Evolutionary conservation across 805 yeast genomes (phyloP).

Genomic region (Kurtzmaniella fragi): DNA sequence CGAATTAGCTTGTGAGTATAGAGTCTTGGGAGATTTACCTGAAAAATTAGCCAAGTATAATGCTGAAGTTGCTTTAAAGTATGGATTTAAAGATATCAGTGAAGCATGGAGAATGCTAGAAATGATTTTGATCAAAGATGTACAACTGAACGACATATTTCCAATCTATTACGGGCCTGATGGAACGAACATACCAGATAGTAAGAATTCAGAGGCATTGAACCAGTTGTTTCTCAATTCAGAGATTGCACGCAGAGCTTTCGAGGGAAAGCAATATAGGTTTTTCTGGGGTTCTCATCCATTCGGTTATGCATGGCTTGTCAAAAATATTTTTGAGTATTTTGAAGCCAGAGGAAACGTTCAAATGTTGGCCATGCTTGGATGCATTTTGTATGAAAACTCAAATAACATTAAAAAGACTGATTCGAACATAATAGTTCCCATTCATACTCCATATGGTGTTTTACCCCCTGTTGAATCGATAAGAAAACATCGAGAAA

Average conservation of each 20-base stretch:
- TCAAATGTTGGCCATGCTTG: slow-evolving; percentile 87
- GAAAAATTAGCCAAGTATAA: slow-evolving; percentile 64
- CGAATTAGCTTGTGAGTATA: slow-evolving; percentile 64
- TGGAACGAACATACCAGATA: slow-evolving; percentile 3
- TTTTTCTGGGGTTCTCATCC: slow-evolving; percentile 82
- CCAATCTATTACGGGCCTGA: slow-evolving; percentile 6
- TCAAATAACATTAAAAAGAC: slow-evolving; percentile 12
- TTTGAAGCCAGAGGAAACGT: slow-evolving; percentile 63
- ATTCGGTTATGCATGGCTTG: slow-evolving; percentile 64
- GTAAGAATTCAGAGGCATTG: background rate
- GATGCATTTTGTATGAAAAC: slow-evolving; percentile 62
- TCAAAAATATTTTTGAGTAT: slow-evolving; percentile 55
- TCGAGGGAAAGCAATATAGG: slow-evolving; percentile 13
- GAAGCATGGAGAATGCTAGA: slow-evolving; percentile 71
- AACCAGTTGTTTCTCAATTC: slow-evolving; percentile 8
- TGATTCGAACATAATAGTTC: slow-evolving; percentile 24
- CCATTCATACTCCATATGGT: slow-evolving; percentile 45
- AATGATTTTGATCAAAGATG: slow-evolving; percentile 41
- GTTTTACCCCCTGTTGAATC: slow-evolving; percentile 19
- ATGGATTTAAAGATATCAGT: slow-evolving; percentile 58
- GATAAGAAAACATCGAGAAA: too few relatives aligned
- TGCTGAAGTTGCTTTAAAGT: slow-evolving; percentile 59
- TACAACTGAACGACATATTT: slow-evolving; percentile 14
- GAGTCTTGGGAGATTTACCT: slow-evolving; percentile 59
- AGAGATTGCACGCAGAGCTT: slow-evolving; percentile 6